Evolutionary conservation across 2,329 filamentous ascomycete species (phyloP).

Genomic region (Fusarium cicatricum): DNA sequence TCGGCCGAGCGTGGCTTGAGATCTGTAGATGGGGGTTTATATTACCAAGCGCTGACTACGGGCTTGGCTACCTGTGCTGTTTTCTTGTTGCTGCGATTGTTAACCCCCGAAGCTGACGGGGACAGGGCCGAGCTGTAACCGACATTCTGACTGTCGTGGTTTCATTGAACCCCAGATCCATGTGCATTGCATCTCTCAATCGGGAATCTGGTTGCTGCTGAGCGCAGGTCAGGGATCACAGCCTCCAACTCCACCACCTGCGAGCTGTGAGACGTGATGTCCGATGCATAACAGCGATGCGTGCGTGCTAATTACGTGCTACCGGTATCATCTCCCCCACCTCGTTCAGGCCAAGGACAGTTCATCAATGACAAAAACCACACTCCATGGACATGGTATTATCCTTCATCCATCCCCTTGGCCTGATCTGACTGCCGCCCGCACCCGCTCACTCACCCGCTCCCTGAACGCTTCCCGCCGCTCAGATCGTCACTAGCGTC

Average conservation of each 20-base stretch:
- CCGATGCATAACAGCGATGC: not conserved
- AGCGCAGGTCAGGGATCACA: not conserved
- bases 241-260: no score
- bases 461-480: slow-evolving; percentile 18
- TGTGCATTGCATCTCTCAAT: slow-evolving; percentile 32
- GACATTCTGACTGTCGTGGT: not conserved
- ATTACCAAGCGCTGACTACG: slow-evolving; percentile 21
- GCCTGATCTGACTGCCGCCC: slow-evolving; percentile 8
- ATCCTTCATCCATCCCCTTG: not conserved
- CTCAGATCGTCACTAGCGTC: slow-evolving; percentile 32
- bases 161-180: slow-evolving; percentile 13
- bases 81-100: no score
- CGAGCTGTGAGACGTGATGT: no score
- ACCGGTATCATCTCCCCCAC: no score
- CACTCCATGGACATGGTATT: no score
- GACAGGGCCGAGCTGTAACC: no score
- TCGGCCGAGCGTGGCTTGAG: not conserved
- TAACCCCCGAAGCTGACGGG: no score
- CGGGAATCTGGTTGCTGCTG: slow-evolving; percentile 10
- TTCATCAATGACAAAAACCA: no score
- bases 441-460: slow-evolving; percentile 13
- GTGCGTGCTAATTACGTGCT: no score
- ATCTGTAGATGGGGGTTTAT: not conserved
- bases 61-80: no score
- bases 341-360: not conserved